Evolutionary conservation across 257 asterid species (phyloP), one percentile per base, ranked within the genome.

Genomic region (Primulina eburnea): DNA sequence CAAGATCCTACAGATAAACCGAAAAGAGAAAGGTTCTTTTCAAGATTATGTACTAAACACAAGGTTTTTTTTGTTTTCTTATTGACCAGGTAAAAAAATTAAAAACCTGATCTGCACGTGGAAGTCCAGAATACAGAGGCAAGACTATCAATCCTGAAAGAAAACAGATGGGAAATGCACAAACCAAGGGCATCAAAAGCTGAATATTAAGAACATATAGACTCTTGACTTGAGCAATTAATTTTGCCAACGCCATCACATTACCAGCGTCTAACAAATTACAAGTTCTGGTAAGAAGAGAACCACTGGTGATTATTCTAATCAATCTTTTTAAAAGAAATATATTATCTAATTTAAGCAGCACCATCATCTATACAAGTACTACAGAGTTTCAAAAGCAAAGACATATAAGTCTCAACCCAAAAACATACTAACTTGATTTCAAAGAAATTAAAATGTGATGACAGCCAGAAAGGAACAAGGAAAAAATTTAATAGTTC

Each of bases 101-200:
- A 71, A 60, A 72, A 52, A 93, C 99, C 96, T 90, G 99, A 61
- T 93, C 99, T 40, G 89, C 87, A 72, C 97, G 95, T 71, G 96
- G 83, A 58, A 93, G 88, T 56, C 99, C 99, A 57, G 99, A 93
- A 77, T 89, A 93, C 50, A 90, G 83, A 60, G 99, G 95, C 88
- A 93, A 84, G 56, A 89, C 70, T 69, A 90, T 69, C 85, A 93
- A 81, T 68, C 95, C 97, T 93, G 87, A 78, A 82, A 74, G 73
- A 14, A 63, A 69, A 82, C 34, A 71, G 29, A 71, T 30, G 37
- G 29, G 58, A 55, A 59, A 69, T 17, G 20, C 63, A 50, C 40
- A 56, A 17, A 56, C 7, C 38, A 57, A 75, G 8, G 6, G 56
- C 17, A 30, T 65, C 30, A 60, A 65, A 43, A 34, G 61, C 24